These are phyloP conservation scores for Fusarium sulawesiense DNA, from an alignment of 2,329 filamentous ascomycete genomes.

Conservation along the genomic window DNA sequence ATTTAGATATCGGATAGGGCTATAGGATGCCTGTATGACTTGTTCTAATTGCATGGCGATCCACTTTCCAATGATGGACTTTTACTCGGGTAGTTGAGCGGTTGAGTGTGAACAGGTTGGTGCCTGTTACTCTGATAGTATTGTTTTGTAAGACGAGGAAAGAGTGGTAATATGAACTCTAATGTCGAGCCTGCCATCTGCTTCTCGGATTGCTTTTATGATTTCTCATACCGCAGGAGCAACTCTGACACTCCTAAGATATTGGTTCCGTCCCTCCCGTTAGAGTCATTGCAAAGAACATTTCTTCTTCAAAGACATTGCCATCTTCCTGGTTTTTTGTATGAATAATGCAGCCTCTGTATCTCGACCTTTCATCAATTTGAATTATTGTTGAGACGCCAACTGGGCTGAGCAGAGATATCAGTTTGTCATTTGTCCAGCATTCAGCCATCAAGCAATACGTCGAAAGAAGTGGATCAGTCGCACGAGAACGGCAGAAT, in stretches of 20 bases:
- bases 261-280: neutral
- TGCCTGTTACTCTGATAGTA: constrained; percentile 3
- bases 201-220: neutral
- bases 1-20: constrained; percentile 25
- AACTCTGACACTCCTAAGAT: constrained; percentile 34
- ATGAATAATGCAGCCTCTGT: constrained; percentile 8
- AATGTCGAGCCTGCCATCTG: neutral
- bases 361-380: neutral
- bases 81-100: neutral
- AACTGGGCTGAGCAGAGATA: neutral
- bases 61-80: neutral
- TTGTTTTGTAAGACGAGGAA: neutral
- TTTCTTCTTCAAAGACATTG: neutral
- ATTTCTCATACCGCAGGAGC: constrained; percentile 27
- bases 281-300: constrained; percentile 1
- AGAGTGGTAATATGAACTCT: neutral
- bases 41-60: neutral
- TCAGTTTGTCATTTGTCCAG: neutral
- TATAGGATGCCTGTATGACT: neutral
- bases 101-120: neutral
- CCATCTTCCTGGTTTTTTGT: neutral
- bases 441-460: neutral
- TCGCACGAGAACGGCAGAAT: neutral
- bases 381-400: neutral
- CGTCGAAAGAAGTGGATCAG: too few relatives aligned